These are phyloP conservation scores for Solidago caesia DNA, from an alignment of 129 eudicot species.

Conservation along the genomic window DNA sequence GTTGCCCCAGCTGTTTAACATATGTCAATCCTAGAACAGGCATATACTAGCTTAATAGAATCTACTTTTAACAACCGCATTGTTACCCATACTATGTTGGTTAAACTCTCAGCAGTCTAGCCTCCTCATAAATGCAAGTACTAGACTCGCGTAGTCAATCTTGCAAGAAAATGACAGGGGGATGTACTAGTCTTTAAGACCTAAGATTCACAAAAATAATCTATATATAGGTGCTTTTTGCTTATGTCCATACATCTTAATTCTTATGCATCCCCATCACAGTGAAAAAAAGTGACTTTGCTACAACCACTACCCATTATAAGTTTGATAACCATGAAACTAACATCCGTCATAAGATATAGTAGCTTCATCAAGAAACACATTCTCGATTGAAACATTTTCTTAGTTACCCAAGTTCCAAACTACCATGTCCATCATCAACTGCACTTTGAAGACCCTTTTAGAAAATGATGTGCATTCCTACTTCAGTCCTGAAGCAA, in stretches of 20 bases:
- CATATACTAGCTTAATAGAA: too few species aligned
- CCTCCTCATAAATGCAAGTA: too few species aligned
- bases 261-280: conserved; percentile 19
- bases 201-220: neutral
- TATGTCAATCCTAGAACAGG: too few species aligned
- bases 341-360: neutral
- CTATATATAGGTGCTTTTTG: neutral
- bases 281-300: neutral
- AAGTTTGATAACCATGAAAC: conserved; percentile 18
- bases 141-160: neutral
- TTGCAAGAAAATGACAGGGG: conserved; percentile 9
- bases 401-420: conserved; percentile 6
- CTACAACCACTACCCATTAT: conserved; percentile 12
- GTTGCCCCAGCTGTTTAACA: too few species aligned
- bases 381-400: neutral
- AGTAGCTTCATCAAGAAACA: neutral
- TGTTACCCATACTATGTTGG: too few species aligned
- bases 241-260: neutral
- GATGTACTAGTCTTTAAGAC: conserved; percentile 10
- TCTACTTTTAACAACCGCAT: too few species aligned
- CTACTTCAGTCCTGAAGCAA: conserved; percentile 19
- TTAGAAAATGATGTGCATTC: conserved; percentile 4
- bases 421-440: conserved; percentile 17
- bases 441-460: conserved; percentile 18
- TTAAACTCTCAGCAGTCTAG: too few species aligned